A percentile compares a stretch with the other conserved stretches of the same genome.
phyloP scores from a whole-genome alignment of 2,329 filamentous ascomycete species.

The Lecanicillium sp. region DNA sequence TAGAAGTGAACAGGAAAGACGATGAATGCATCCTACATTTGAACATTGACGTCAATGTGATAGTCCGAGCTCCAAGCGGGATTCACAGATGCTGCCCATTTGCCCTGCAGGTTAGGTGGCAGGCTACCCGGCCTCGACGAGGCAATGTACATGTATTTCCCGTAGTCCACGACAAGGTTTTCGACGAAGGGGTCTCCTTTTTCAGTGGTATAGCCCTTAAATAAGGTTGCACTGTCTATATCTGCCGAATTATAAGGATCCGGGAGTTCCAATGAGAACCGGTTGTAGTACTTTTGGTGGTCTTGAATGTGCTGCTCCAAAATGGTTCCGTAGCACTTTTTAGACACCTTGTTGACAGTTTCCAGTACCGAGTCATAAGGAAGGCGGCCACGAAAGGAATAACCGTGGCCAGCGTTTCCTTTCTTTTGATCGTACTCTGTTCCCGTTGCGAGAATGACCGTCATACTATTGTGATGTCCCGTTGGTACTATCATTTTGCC shows the following conservation, averaged over 20 bases:
- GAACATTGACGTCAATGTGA: constrained; percentile 51
- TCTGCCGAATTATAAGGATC: constrained; percentile 32
- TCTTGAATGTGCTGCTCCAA: constrained; percentile 27
- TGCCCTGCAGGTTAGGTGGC: constrained; percentile 49
- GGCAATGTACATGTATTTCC: constrained; percentile 31
- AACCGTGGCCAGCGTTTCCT: background rate
- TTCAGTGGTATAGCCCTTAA: background rate
- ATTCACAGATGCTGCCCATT: constrained; percentile 40
- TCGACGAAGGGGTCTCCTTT: constrained; percentile 3
- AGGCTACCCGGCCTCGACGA: constrained; percentile 43
- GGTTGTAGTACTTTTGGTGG: constrained; percentile 28
- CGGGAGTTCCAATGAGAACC: constrained; percentile 36
- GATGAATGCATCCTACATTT: constrained; percentile 29
- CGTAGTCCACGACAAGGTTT: constrained; percentile 2
- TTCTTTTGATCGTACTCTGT: constrained; percentile 1
- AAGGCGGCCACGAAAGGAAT: background rate
- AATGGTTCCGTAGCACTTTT: background rate
- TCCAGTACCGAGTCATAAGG: background rate
- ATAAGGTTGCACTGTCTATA: constrained; percentile 24
- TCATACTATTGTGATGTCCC: background rate
- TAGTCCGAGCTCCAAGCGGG: constrained; percentile 43
- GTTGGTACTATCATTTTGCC: background rate
- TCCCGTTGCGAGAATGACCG: background rate
- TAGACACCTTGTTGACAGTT: background rate
- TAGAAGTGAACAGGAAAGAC: background rate